Evolutionary conservation across 495 filamentous ascomycete genomes (phyloP).

Genomic region (Penicillium canescens): DNA sequence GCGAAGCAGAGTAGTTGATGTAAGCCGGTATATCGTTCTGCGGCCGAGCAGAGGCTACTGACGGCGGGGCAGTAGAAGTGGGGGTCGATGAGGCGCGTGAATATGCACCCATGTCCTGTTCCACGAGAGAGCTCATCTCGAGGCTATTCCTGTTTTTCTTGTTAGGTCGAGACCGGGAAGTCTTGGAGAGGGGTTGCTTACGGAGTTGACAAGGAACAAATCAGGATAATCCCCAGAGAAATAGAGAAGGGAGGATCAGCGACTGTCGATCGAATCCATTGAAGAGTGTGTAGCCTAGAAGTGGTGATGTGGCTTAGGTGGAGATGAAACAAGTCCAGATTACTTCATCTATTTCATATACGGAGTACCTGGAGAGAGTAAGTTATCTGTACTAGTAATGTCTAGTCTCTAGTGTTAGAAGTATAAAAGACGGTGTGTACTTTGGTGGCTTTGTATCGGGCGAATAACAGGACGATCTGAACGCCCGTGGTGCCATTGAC

Average conservation of each 20-base stretch:
- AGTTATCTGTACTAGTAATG: not conserved
- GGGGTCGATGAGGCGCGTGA: constrained; percentile 39
- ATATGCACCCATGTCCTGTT: not conserved
- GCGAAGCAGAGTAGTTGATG: constrained; percentile 32
- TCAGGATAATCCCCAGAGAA: constrained; percentile 18
- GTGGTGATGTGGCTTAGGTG: constrained; percentile 20
- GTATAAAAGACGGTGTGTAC: constrained; percentile 23
- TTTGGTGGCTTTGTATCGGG: constrained; percentile 11
- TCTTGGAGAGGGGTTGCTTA: constrained; percentile 7
- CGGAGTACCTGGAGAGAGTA: not conserved
- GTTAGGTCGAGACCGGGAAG: too few relatives aligned
- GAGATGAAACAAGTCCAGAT: constrained; percentile 12
- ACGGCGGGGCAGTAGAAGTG: constrained; percentile 44
- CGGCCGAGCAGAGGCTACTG: constrained; percentile 38
- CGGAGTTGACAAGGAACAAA: not conserved
- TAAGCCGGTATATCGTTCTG: constrained; percentile 45
- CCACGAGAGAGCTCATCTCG: constrained; percentile 15
- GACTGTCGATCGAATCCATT: constrained; percentile 12
- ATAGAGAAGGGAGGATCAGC: constrained; percentile 10
- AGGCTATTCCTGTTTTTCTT: too few relatives aligned
- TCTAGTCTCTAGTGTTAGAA: too few relatives aligned
- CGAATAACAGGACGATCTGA: constrained; percentile 46
- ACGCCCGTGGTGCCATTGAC: constrained; percentile 52
- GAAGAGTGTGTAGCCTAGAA: constrained; percentile 6
- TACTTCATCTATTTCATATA: not conserved